Conservation (phyloP, 129 eudicot species). For the Arctium minus region DNA sequence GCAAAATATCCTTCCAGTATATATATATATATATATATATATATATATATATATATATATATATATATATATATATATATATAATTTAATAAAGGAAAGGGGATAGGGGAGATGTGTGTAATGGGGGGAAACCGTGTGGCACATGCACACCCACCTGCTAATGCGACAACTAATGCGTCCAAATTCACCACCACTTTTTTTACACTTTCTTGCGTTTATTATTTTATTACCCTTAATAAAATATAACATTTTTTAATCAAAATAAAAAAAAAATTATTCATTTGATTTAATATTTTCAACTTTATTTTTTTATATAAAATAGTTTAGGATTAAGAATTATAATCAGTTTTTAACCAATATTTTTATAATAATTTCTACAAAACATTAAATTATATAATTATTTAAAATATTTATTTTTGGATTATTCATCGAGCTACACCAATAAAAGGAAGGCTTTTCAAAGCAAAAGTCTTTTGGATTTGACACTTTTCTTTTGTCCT, state of each 20-base stretch:
- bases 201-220: not conserved
- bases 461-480: not conserved
- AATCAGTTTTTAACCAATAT: too few species aligned
- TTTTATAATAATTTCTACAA: not conserved
- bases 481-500: not conserved
- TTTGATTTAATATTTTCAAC: too few species aligned
- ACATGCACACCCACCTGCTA: slow-evolving; percentile 55
- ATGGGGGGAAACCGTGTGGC: slow-evolving; percentile 48
- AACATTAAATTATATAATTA: not conserved
- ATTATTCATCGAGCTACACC: not conserved
- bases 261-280: too few species aligned
- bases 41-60: too few species aligned
- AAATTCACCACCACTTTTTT: slow-evolving; percentile 31
- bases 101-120: slow-evolving; percentile 15
- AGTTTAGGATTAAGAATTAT: too few species aligned
- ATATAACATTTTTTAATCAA: too few species aligned
- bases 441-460: not conserved
- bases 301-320: too few species aligned
- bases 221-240: too few species aligned
- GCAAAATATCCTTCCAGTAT: too few species aligned
- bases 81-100: not conserved
- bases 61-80: not conserved
- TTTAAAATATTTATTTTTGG: not conserved
- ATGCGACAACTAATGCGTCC: slow-evolving; percentile 58
- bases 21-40: too few species aligned